Conservation (phyloP, 139 green algal genomes). For the Chlorella sp. region DNA sequence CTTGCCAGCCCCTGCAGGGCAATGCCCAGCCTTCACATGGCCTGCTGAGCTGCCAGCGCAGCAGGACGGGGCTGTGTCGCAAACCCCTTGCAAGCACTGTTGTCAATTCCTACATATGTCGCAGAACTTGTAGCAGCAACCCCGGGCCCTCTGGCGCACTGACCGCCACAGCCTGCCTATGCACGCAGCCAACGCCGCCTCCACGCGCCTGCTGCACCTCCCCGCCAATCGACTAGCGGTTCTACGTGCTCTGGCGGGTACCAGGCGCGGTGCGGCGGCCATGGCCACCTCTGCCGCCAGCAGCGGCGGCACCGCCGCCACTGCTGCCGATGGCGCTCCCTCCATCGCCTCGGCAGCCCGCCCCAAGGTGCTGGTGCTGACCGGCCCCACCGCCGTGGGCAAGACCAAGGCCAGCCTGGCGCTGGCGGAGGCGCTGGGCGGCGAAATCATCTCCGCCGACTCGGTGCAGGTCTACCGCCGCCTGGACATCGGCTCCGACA, state of each 20-base stretch:
- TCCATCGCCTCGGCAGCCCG: neutral
- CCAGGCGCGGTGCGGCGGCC: neutral
- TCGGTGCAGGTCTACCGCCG: slow-evolving; percentile 94
- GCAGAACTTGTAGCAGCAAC: too few relatives aligned
- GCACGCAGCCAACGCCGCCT: neutral
- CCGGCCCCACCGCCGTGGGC: slow-evolving; percentile 92
- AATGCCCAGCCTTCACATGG: neutral
- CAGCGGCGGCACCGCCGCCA: neutral
- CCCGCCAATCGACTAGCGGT: neutral
- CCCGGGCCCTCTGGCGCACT: too few relatives aligned
- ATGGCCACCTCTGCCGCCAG: neutral
- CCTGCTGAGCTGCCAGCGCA: too few relatives aligned
- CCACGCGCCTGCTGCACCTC: neutral
- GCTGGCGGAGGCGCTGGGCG: slow-evolving; percentile 82
- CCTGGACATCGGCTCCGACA: slow-evolving; percentile 94
- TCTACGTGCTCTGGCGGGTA: neutral
- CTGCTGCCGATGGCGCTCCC: neutral
- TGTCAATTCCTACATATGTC: too few relatives aligned
- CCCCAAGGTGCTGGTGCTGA: slow-evolving; percentile 87
- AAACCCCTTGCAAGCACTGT: too few relatives aligned
- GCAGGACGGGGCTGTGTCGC: too few relatives aligned
- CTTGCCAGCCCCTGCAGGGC: neutral
- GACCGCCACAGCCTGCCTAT: neutral
- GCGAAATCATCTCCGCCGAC: slow-evolving; percentile 96
- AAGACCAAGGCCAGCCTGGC: slow-evolving; percentile 88